phyloP scores from a whole-genome alignment of 176 grass and related monocot species.

The Eleusine indica region DNA sequence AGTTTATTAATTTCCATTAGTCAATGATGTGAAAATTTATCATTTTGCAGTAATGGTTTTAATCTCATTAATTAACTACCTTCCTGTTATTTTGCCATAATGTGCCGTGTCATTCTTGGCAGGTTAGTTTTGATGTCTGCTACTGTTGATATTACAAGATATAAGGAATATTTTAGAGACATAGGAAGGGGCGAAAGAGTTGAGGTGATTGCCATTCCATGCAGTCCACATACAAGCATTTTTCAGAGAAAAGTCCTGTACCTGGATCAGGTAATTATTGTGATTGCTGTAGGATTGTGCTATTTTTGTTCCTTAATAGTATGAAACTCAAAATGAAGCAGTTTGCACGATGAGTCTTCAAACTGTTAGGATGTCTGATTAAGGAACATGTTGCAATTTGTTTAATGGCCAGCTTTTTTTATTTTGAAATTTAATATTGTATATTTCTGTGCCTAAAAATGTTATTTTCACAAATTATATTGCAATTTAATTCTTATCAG shows the following conservation, averaged over 20 bases:
- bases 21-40: neutral
- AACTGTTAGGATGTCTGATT: slow-evolving; percentile 7
- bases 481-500: slow-evolving; percentile 47
- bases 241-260: slow-evolving; percentile 88
- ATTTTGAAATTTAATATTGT: neutral
- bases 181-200: slow-evolving; percentile 85
- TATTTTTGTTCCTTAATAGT: slow-evolving; percentile 25
- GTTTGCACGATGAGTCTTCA: slow-evolving; percentile 15
- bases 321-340: slow-evolving; percentile 18
- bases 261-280: slow-evolving; percentile 73
- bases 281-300: neutral
- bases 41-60: slow-evolving; percentile 13
- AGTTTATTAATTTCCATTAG: slow-evolving; percentile 19
- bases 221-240: slow-evolving; percentile 54
- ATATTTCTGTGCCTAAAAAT: neutral
- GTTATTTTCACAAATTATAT: slow-evolving; percentile 12
- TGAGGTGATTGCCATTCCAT: slow-evolving; percentile 95
- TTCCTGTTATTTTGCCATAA: slow-evolving; percentile 32
- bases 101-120: slow-evolving; percentile 28
- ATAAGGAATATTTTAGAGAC: slow-evolving; percentile 85
- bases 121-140: slow-evolving; percentile 98
- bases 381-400: slow-evolving; percentile 13
- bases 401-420: neutral
- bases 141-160: slow-evolving; percentile 90
- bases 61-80: slow-evolving; percentile 5